These are phyloP conservation scores for Withania somnifera DNA, from an alignment of 305 asterid species.

Conservation along the genomic window DNA sequence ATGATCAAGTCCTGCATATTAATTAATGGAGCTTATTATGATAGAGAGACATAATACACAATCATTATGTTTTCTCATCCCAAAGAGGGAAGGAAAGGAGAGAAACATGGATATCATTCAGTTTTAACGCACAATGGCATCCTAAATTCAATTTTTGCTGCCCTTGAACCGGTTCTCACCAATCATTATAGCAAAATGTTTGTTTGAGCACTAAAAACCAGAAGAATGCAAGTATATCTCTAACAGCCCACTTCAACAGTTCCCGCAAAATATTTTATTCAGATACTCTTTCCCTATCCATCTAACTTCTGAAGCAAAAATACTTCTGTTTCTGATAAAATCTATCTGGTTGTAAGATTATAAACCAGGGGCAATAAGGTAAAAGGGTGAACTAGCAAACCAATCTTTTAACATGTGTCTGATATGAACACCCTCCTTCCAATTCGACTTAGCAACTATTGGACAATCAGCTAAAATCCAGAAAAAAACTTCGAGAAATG, in stretches of 20 bases:
- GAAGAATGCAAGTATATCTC: neutral
- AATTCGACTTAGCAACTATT: neutral
- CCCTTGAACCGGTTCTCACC: neutral
- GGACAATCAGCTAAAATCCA: neutral
- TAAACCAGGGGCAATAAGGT: neutral
- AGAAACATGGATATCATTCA: neutral
- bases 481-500: neutral
- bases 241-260: neutral
- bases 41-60: neutral
- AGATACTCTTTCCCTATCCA: no score
- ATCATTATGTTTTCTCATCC: neutral
- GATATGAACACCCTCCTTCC: neutral
- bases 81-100: neutral
- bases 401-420: neutral
- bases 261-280: neutral
- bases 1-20: conserved; percentile 51
- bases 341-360: neutral
- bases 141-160: neutral
- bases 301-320: neutral
- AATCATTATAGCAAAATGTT: neutral
- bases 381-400: neutral
- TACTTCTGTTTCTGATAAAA: neutral
- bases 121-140: neutral
- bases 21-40: neutral
- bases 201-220: neutral